Base-by-base conservation (phyloP, 108 stramenopile species). In the Fistulifera solaris region DNA sequence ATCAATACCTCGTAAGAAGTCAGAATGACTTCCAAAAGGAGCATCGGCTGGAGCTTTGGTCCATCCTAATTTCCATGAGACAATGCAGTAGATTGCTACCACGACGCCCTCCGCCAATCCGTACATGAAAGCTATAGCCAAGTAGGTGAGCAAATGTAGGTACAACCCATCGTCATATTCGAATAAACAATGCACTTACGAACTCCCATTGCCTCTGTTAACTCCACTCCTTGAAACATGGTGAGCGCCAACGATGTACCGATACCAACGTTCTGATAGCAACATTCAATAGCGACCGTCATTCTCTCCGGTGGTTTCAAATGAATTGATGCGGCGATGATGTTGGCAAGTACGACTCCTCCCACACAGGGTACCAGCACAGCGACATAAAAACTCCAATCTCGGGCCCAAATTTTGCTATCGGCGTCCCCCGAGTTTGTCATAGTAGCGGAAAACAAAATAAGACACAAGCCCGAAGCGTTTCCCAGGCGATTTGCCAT, bases 211-310 rank as follows among this genome's bases (percentile, higher is more conserved):
- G 89, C 89, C 35, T 76, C 62, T 4, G 56, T 73, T 47, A 74
- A 52, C 17, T 81, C 71, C 7, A 71, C 58, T n/a, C 77, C 79
- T 21, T 71, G 40, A 61, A 87, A 87, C 85, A 91, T 85, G 55
- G 85, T 59, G 22, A 87, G 56, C 0, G 78, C 85, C 44, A 80
- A 60, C 2, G 80, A 77, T 1, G 83, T 87, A 0, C 79, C 85
- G 59, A 94, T 88, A 8, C 93, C 93, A 1, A 84, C 70, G 66
- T 94, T 94, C 75, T 94, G 93, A 52, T 94, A 94, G 47, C 71
- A 74, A 46, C 86, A 82, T 52, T 94, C 93, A 13, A 94, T 65
- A 0, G 84, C 71, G 15, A 87, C 78, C 17, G 93, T 70, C 45
- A 91, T 67, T 45, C 81, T 65, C 54, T 91, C 89, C 25, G 89